Evolutionary conservation across 2,329 filamentous ascomycete genomes (phyloP).

Genomic region (Orbilia blumenaviensis): DNA sequence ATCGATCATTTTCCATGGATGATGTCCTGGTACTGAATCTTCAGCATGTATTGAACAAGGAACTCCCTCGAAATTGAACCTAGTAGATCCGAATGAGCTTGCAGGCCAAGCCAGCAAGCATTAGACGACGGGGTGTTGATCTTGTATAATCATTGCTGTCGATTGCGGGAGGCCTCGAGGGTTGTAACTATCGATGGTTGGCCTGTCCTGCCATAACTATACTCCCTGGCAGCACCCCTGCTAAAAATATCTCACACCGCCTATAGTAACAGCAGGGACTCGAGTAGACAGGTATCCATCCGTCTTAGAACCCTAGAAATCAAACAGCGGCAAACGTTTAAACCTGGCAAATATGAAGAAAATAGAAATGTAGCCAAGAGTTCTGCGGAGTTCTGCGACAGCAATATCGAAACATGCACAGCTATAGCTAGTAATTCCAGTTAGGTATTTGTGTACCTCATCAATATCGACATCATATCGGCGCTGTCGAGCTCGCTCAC

Average conservation of each 20-base stretch:
- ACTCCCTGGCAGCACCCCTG: not conserved
- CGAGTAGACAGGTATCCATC: constrained; percentile 6
- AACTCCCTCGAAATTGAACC: not conserved
- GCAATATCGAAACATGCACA: not conserved
- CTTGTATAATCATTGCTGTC: not conserved
- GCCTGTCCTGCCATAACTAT: not conserved
- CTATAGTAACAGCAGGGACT: not conserved
- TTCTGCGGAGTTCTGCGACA: constrained; percentile 14
- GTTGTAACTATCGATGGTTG: too few species aligned
- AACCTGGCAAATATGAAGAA: constrained; percentile 25
- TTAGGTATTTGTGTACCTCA: not conserved
- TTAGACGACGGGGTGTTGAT: not conserved
- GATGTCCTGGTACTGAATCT: not conserved
- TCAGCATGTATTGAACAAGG: not conserved
- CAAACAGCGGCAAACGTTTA: constrained; percentile 19
- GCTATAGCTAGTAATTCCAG: not conserved
- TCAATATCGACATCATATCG: not conserved
- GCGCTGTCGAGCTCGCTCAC: not conserved
- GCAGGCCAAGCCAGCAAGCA: constrained; percentile 5
- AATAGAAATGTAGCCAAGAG: not conserved
- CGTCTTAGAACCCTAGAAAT: constrained; percentile 5
- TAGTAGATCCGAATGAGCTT: not conserved
- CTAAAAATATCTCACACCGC: constrained; percentile 40
- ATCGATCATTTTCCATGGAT: constrained; percentile 13
- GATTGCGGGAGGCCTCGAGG: not conserved